phyloP scores from a whole-genome alignment of 768 basidiomycete genomes.

The Tylopilus subfusipes region DNA sequence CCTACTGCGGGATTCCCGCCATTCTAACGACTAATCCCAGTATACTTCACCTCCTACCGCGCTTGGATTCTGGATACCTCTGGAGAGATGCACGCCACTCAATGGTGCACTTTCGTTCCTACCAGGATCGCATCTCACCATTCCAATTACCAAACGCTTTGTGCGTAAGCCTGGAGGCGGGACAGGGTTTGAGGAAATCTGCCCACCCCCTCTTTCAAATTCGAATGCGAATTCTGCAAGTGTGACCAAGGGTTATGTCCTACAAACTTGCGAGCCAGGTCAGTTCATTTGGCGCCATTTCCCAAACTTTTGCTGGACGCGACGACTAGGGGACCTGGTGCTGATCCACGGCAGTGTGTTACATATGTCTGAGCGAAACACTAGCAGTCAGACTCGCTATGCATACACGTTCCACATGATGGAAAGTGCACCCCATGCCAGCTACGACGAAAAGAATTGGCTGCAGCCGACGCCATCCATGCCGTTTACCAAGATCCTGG shows the following conservation, averaged over 20 bases:
- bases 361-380: slow-evolving; percentile 89
- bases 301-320: not conserved
- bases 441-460: slow-evolving; percentile 93
- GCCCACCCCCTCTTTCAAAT: slow-evolving; percentile 26
- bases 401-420: slow-evolving; percentile 98
- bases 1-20: not conserved
- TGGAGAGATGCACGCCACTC: slow-evolving; percentile 78
- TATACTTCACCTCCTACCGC: slow-evolving; percentile 92
- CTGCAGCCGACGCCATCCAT: slow-evolving; percentile 80
- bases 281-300: not conserved
- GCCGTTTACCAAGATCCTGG: slow-evolving; percentile 71
- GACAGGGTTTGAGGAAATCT: slow-evolving; percentile 76
- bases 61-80: slow-evolving; percentile 94
- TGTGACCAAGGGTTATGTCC: slow-evolving; percentile 46
- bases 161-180: slow-evolving; percentile 73
- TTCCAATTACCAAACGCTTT: slow-evolving; percentile 79
- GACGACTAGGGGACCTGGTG: slow-evolving; percentile 74
- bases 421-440: slow-evolving; percentile 64
- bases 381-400: slow-evolving; percentile 72
- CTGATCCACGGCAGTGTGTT: slow-evolving; percentile 91
- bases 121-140: slow-evolving; percentile 82
- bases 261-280: slow-evolving; percentile 78
- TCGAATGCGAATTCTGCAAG: slow-evolving; percentile 2
- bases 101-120: slow-evolving; percentile 89
- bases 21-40: slow-evolving; percentile 37